These are phyloP conservation scores for Candida hungchunana DNA, from an alignment of 805 yeast genomes.

Conservation along the genomic window DNA sequence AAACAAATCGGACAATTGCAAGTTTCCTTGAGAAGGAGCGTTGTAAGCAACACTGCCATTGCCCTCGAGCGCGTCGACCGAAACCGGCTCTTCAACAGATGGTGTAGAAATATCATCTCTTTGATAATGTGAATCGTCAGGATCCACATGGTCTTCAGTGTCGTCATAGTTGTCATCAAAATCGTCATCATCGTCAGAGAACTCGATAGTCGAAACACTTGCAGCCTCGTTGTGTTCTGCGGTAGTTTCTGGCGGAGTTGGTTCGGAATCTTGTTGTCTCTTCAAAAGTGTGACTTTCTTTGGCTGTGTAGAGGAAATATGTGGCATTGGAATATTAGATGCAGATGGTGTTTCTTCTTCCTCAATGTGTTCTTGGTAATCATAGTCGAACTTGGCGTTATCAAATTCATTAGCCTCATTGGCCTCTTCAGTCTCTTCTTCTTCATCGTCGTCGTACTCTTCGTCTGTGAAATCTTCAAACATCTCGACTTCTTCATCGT, in stretches of 20 bases:
- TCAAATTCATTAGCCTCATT: neutral
- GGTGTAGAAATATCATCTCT: constrained; percentile 1
- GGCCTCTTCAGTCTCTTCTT: constrained; percentile 9
- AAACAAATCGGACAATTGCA: constrained; percentile 1
- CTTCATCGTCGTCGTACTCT: constrained; percentile 22
- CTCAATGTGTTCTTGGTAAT: constrained; percentile 1
- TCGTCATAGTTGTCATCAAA: constrained; percentile 7
- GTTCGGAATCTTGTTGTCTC: constrained; percentile 16
- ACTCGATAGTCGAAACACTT: constrained; percentile 19
- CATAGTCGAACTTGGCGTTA: too few species aligned
- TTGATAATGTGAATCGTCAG: neutral
- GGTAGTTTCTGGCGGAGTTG: neutral
- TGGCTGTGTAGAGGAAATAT: constrained; percentile 6
- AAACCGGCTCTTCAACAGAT: neutral
- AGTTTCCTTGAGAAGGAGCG: constrained; percentile 1
- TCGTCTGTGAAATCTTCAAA: constrained; percentile 26
- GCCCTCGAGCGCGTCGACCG: constrained; percentile 2
- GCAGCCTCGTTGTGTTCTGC: constrained; percentile 5
- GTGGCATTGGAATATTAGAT: constrained; percentile 2
- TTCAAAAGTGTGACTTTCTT: constrained; percentile 33
- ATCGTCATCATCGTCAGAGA: constrained; percentile 18
- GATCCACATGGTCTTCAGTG: constrained; percentile 1
- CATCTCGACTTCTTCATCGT: constrained; percentile 18
- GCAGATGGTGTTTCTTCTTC: constrained; percentile 5
- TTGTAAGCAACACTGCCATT: constrained; percentile 1